phyloP scores from a whole-genome alignment of 2,329 filamentous ascomycete species.

The Corynespora cassiicola region DNA sequence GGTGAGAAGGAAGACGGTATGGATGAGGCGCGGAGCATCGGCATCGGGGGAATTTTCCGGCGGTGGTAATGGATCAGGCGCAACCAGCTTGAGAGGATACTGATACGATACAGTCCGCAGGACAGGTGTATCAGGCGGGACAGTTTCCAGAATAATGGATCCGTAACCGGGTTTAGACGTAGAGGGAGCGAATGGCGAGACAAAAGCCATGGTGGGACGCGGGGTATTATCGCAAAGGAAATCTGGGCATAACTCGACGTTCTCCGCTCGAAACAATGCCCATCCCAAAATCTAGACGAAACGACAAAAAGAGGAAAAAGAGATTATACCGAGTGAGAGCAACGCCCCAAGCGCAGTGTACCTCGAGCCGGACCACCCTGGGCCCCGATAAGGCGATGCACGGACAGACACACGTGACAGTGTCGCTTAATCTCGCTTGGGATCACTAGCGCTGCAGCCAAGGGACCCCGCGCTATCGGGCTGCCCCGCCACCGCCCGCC shows the following conservation, averaged over 20 bases:
- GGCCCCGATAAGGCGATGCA: no score
- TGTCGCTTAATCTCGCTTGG: no score
- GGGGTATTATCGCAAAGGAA: constrained; percentile 2
- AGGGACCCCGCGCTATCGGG: no score
- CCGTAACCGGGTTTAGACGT: constrained; percentile 80
- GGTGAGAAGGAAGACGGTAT: constrained; percentile 84
- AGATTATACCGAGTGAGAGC: no score
- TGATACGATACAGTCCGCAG: constrained; percentile 82
- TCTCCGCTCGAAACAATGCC: no score
- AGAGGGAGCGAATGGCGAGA: constrained; percentile 78
- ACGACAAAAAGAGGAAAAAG: no score
- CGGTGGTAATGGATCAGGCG: constrained; percentile 71
- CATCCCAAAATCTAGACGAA: no score
- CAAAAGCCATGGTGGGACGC: constrained; percentile 32
- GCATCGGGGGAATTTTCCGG: constrained; percentile 46
- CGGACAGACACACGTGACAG: no score
- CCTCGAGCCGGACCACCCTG: no score
- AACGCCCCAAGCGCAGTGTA: no score
- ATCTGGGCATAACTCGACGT: constrained; percentile 1
- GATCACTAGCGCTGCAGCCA: no score
- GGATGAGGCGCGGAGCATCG: constrained; percentile 60
- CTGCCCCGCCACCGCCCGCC: no score
- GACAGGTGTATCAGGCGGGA: constrained; percentile 74
- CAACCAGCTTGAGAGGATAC: constrained; percentile 93
- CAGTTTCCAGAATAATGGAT: constrained; percentile 72